A percentile compares a stretch with the other conserved stretches of the same genome.
Conservation (phyloP, 108 stramenopile species). For the Stephanodiscus triporus region DNA sequence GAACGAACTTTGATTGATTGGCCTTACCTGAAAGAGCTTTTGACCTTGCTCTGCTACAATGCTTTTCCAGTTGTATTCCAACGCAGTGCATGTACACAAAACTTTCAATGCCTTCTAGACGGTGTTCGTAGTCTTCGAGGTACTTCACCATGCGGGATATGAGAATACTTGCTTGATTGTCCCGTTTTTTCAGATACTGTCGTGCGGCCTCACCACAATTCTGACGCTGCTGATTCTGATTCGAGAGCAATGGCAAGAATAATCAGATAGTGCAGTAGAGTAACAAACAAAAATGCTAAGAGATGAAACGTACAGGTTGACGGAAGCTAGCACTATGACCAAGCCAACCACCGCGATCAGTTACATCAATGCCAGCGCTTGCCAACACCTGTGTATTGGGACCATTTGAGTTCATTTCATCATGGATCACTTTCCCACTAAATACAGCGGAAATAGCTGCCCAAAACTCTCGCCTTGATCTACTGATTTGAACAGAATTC, state of each 20-base stretch:
- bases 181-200: slow-evolving; percentile 46
- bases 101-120: slow-evolving; percentile 79
- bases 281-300: not conserved
- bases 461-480: slow-evolving; percentile 54
- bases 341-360: slow-evolving; percentile 61
- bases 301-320: slow-evolving; percentile 7
- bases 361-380: slow-evolving; percentile 50
- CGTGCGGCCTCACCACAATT: slow-evolving; percentile 42
- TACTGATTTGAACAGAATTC: slow-evolving; percentile 24
- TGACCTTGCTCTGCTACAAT: slow-evolving; percentile 68
- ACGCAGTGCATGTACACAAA: slow-evolving; percentile 91
- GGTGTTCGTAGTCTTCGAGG: slow-evolving; percentile 66
- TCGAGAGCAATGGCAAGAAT: not conserved
- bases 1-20: not conserved
- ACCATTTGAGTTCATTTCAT: slow-evolving; percentile 5
- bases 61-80: slow-evolving; percentile 81
- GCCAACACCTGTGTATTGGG: slow-evolving; percentile 32
- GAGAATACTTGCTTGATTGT: slow-evolving; percentile 44
- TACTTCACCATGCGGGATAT: slow-evolving; percentile 52
- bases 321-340: slow-evolving; percentile 24
- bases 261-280: not conserved
- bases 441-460: slow-evolving; percentile 55
- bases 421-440: slow-evolving; percentile 38
- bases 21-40: slow-evolving; percentile 63
- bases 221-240: slow-evolving; percentile 27